Base-by-base conservation (phyloP, 2,329 filamentous ascomycete species). In the Pochonia chlamydosporia region DNA sequence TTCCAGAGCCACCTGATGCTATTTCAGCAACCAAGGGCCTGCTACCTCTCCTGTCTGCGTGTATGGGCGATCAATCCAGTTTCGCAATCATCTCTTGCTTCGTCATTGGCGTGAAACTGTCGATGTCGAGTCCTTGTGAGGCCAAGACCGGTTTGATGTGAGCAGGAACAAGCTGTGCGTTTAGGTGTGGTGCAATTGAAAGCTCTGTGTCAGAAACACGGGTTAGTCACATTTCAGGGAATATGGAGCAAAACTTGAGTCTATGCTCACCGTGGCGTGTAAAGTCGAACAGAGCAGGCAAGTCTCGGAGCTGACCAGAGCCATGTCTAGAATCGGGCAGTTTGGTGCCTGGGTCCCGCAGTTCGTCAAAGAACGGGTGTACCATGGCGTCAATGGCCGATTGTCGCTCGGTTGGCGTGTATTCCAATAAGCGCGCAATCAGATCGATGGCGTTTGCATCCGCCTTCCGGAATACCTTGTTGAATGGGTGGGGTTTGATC, bases 401-500 rank as follows among this genome's bases (percentile, higher is more conserved):
- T 55, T 96, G 79, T 59, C 93, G 87, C 73, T 97, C 90, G 1
- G 93, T 97, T 9, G 93, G 93, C 1, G 93, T 99, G 71, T 99
- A 99, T 72, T 99, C 93, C 49, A 99, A 78, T 48, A 99, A 76
- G 53, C 87, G 85, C 46, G 90, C 93, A 65, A 99, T 97, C 59
- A 99, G 75, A 63, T 97, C 91, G 61, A 99, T 95, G 33, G 93
- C 92, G 61, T 89, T 91, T 26, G 83, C 79, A 57, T 96, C 89
- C 48, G 93, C 93, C 79, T 95, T 96, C 58, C 93, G 85, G 81
- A 99, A 97, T 47, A 99, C 93, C 81, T 97, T 97, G 74, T 87
- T 95, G 78, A 99, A 99, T 24, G 93, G 93, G 64, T 99, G 93
- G 49, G 93, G 93, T 76, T 99, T 99, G 75, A 99, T 99, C 70